These are phyloP conservation scores for Prinsepia uniflora DNA, from an alignment of 306 rosid species.

Conservation along the genomic window DNA sequence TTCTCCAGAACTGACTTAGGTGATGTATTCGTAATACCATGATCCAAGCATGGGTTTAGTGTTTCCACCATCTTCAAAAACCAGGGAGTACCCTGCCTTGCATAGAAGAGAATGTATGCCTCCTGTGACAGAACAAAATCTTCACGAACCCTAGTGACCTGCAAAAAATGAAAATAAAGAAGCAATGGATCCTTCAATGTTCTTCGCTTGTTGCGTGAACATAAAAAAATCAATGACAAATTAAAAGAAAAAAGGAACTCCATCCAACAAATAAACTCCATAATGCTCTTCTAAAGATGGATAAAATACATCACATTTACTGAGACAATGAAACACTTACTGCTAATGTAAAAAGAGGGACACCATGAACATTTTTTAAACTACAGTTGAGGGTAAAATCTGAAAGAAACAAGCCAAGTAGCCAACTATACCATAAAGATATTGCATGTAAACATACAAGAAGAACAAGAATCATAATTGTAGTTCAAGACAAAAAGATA, in stretches of 20 bases:
- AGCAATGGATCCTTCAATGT: neutral
- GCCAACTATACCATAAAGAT: neutral
- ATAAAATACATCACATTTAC: too few species aligned
- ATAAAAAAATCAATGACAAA: too few species aligned
- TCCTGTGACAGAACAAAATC: conserved; percentile 62
- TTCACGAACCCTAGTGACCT: conserved; percentile 64
- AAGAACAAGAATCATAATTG: neutral
- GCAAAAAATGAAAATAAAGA: conserved; percentile 13
- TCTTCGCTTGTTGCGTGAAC: neutral
- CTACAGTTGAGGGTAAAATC: neutral
- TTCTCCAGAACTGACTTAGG: conserved; percentile 71
- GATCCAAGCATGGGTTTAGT: conserved; percentile 20
- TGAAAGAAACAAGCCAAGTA: neutral
- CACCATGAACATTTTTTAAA: neutral
- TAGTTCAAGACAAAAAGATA: neutral
- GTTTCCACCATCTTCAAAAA: conserved; percentile 40
- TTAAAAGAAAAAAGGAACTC: neutral
- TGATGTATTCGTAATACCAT: conserved; percentile 35
- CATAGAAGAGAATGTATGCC: conserved; percentile 84
- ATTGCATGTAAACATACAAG: neutral
- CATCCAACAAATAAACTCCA: too few species aligned
- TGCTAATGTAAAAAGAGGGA: too few species aligned
- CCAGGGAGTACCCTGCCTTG: conserved; percentile 78
- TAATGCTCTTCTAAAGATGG: too few species aligned
- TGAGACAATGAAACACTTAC: too few species aligned